phyloP scores from a whole-genome alignment of 441 rosid species.

The Populus hybrid region DNA sequence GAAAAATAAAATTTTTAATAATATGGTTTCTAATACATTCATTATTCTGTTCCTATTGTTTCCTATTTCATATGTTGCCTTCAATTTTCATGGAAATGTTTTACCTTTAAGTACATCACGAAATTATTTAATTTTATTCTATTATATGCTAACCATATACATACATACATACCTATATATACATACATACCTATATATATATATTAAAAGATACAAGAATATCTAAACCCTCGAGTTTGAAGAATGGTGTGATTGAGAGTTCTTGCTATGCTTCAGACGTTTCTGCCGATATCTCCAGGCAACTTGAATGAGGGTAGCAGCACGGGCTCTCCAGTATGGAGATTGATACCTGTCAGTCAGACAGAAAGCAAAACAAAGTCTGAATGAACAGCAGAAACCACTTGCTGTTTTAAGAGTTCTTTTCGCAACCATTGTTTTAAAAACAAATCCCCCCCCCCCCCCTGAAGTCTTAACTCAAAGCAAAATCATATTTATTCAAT shows the following conservation, averaged over 20 bases:
- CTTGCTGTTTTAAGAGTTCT: neutral
- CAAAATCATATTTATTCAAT: neutral
- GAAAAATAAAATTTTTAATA: neutral
- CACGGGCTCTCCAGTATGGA: conserved; percentile 71
- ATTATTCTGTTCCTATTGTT: neutral
- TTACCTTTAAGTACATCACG: neutral
- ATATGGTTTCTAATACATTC: neutral
- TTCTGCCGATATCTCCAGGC: conserved; percentile 79
- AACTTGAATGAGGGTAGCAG: conserved; percentile 70
- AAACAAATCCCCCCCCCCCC: too few species aligned
- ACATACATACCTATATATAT: too few species aligned
- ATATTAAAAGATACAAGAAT: too few species aligned
- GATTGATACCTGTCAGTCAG: conserved; percentile 53
- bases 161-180: too few species aligned
- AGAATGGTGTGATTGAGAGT: conserved; percentile 16
- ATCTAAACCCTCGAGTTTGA: neutral
- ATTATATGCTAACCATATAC: neutral
- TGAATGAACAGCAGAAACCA: neutral
- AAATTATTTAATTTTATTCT: neutral
- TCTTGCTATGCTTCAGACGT: conserved; percentile 31
- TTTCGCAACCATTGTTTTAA: neutral
- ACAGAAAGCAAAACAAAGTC: conserved; percentile 4
- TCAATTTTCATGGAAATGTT: neutral
- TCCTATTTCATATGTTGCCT: neutral
- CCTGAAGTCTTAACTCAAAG: too few species aligned